Evolutionary conservation across 1,284 basidiomycete species (phyloP).

Genomic region (Mycena sp.): DNA sequence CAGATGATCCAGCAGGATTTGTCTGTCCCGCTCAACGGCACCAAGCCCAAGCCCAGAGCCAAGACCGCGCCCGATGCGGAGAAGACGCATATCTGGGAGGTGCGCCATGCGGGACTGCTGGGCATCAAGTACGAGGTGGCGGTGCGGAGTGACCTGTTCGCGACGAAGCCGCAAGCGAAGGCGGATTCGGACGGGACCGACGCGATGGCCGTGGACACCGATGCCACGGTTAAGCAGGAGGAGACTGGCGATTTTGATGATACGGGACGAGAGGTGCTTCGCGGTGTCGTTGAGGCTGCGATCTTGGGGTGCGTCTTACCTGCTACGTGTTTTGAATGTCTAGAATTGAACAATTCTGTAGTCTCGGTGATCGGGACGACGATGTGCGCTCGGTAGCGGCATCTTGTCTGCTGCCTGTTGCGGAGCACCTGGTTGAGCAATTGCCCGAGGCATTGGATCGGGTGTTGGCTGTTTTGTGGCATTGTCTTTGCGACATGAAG

Average conservation of each 20-base stretch:
- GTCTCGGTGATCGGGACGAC: constrained; percentile 92
- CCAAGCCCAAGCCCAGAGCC: constrained; percentile 45
- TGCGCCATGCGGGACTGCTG: constrained; percentile 94
- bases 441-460: constrained; percentile 78
- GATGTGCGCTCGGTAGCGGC: constrained; percentile 98
- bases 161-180: constrained; percentile 1
- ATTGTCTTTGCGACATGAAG: constrained; percentile 91
- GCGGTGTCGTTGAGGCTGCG: constrained; percentile 87
- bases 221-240: constrained; percentile 40
- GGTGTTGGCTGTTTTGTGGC: constrained; percentile 90
- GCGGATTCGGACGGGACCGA: constrained; percentile 1
- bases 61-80: constrained; percentile 48
- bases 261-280: constrained; percentile 64
- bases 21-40: constrained; percentile 46
- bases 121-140: constrained; percentile 99
- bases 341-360: constrained; percentile 44
- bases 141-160: constrained; percentile 87
- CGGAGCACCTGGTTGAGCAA: constrained; percentile 80
- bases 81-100: constrained; percentile 91
- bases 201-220: constrained; percentile 39
- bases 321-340: not conserved
- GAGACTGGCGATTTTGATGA: constrained; percentile 41
- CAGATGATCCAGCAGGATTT: constrained; percentile 95
- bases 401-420: constrained; percentile 89
- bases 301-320: constrained; percentile 78